These are phyloP conservation scores for Bassia scoparia DNA, from an alignment of 148 eudicot genomes.

Conservation along the genomic window DNA sequence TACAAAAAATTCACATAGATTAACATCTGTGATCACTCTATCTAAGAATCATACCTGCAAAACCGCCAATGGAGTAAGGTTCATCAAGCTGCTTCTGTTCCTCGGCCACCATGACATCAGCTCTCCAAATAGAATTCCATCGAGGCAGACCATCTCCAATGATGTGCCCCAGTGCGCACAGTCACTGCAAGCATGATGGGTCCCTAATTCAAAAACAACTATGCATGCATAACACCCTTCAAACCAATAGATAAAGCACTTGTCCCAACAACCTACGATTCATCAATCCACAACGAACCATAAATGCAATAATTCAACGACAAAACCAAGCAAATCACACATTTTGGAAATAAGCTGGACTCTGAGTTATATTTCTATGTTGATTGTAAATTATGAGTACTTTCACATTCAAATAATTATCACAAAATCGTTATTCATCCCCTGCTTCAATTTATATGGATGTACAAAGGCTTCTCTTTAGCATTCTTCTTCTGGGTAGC, in stretches of 20 bases:
- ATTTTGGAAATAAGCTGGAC: too few relatives aligned
- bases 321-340: background rate
- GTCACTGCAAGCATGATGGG: constrained; percentile 99
- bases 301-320: background rate
- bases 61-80: constrained; percentile 93
- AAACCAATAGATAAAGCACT: constrained; percentile 1
- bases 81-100: constrained; percentile 98
- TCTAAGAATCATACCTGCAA: constrained; percentile 53
- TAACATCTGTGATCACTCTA: background rate
- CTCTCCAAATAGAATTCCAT: constrained; percentile 98
- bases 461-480: background rate
- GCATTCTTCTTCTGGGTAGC: background rate
- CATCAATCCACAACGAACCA: background rate
- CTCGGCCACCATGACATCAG: constrained; percentile 97
- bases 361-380: too few relatives aligned
- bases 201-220: constrained; percentile 84
- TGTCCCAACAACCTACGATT: background rate
- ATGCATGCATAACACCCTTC: constrained; percentile 29
- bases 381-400: too few relatives aligned
- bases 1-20: background rate
- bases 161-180: constrained; percentile 99
- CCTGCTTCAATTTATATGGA: too few relatives aligned
- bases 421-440: too few relatives aligned
- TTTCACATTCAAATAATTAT: background rate
- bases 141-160: constrained; percentile 96